Percentiles rank a stretch among this genome's conserved stretches.
phyloP scores from a whole-genome alignment of 2,329 filamentous ascomycete genomes.

The Fusarium robinianum region DNA sequence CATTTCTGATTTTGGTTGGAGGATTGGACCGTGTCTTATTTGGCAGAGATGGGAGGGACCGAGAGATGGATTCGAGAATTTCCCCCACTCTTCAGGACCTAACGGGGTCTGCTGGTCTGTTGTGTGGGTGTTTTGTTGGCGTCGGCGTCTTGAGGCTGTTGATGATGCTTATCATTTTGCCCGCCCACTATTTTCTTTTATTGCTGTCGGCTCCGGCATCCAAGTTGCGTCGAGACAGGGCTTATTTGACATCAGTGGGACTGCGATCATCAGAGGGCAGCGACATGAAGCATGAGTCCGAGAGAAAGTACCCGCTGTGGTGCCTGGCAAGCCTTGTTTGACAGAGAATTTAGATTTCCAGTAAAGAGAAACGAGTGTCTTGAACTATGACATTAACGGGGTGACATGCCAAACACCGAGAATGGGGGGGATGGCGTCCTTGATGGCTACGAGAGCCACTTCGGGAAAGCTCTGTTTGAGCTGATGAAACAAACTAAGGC shows the following conservation, averaged over 20 bases:
- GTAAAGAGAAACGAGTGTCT: slow-evolving; percentile 33
- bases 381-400: too few relatives aligned
- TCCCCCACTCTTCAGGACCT: slow-evolving; percentile 20
- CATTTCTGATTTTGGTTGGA: slow-evolving; percentile 27
- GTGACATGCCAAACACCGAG: not conserved
- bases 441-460: not conserved
- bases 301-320: slow-evolving; percentile 2
- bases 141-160: slow-evolving; percentile 40
- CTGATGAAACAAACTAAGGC: too few relatives aligned
- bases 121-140: slow-evolving; percentile 39
- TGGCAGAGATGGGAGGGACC: slow-evolving; percentile 20
- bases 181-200: slow-evolving; percentile 19
- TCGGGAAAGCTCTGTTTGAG: too few relatives aligned
- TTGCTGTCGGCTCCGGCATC: slow-evolving; percentile 20
- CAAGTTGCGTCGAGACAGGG: slow-evolving; percentile 4
- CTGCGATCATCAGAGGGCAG: slow-evolving; percentile 10
- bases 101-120: slow-evolving; percentile 29
- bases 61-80: slow-evolving; percentile 21
- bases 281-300: not conserved
- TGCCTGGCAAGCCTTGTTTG: slow-evolving; percentile 17
- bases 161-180: slow-evolving; percentile 32
- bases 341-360: slow-evolving; percentile 37
- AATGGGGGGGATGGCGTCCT: not conserved
- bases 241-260: slow-evolving; percentile 6
- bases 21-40: slow-evolving; percentile 13